Evolutionary conservation across 345 rosid species (phyloP).

Genomic region (Populus ilicifolia): DNA sequence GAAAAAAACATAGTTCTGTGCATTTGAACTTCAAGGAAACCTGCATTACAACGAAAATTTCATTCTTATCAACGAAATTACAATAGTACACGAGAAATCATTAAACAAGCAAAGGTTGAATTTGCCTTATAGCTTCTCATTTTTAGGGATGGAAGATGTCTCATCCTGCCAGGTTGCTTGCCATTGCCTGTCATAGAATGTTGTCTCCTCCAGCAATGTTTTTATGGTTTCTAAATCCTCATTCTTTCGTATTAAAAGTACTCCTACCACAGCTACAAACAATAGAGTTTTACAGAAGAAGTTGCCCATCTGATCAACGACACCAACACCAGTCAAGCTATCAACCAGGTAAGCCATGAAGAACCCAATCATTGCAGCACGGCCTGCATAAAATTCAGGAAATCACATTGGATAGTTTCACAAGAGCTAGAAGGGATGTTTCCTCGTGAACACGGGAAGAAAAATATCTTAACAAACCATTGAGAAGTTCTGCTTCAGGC

Average conservation of each 20-base stretch:
- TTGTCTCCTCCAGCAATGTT: slow-evolving; percentile 73
- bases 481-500: slow-evolving; percentile 85
- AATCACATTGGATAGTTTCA: slow-evolving; percentile 9
- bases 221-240: slow-evolving; percentile 74
- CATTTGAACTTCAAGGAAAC: background rate
- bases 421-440: background rate
- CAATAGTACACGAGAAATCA: background rate
- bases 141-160: slow-evolving; percentile 16
- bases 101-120: background rate
- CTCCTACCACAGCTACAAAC: slow-evolving; percentile 79
- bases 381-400: slow-evolving; percentile 45
- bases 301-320: slow-evolving; percentile 95
- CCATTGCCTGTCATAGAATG: slow-evolving; percentile 94
- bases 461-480: slow-evolving; percentile 44
- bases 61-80: background rate
- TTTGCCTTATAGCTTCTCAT: slow-evolving; percentile 18
- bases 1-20: background rate
- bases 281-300: slow-evolving; percentile 90
- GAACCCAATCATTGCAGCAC: slow-evolving; percentile 97
- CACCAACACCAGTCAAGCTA: slow-evolving; percentile 89
- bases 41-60: background rate
- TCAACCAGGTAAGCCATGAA: slow-evolving; percentile 98
- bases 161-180: slow-evolving; percentile 89
- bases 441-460: background rate
- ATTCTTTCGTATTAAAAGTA: slow-evolving; percentile 72